Percentiles rank a stretch among this genome's conserved stretches.
These are phyloP conservation scores for Penicillium polonicum DNA, from an alignment of 2,329 filamentous ascomycete genomes.

Conservation along the genomic window DNA sequence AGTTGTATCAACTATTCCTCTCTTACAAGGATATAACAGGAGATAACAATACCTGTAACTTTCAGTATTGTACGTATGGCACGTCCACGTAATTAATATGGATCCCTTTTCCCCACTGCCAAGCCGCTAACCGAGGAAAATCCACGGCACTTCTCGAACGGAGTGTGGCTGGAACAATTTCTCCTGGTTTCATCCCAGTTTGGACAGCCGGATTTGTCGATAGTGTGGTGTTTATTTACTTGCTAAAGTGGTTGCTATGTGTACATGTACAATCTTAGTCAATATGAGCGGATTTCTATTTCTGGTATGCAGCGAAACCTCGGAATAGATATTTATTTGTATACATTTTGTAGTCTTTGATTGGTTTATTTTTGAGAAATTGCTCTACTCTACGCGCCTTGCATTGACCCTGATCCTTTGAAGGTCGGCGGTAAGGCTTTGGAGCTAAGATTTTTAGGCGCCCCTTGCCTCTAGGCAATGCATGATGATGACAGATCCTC, in stretches of 20 bases:
- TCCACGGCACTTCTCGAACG: neutral
- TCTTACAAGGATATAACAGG: neutral
- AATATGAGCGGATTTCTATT: neutral
- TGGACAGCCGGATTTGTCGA: neutral
- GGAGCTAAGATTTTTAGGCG: neutral
- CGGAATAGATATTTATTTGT: neutral
- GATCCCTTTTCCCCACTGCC: slow-evolving; percentile 5
- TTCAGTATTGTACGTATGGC: neutral
- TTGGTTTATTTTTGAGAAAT: neutral
- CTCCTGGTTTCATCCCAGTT: slow-evolving; percentile 6
- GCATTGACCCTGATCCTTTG: neutral
- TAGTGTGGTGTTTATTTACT: neutral
- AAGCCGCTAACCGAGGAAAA: slow-evolving; percentile 13
- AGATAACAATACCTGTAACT: neutral
- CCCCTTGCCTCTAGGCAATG: slow-evolving; percentile 7
- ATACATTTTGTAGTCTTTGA: neutral
- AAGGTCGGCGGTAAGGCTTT: neutral
- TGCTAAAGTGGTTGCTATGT: neutral
- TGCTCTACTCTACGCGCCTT: neutral
- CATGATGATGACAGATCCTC: neutral
- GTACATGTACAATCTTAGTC: neutral
- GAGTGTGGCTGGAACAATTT: slow-evolving; percentile 1
- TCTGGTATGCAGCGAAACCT: neutral
- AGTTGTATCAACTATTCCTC: neutral
- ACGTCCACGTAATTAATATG: neutral